Evolutionary conservation across 2,329 filamentous ascomycete species (phyloP).

Genomic region (Pezicula rhizophila): DNA sequence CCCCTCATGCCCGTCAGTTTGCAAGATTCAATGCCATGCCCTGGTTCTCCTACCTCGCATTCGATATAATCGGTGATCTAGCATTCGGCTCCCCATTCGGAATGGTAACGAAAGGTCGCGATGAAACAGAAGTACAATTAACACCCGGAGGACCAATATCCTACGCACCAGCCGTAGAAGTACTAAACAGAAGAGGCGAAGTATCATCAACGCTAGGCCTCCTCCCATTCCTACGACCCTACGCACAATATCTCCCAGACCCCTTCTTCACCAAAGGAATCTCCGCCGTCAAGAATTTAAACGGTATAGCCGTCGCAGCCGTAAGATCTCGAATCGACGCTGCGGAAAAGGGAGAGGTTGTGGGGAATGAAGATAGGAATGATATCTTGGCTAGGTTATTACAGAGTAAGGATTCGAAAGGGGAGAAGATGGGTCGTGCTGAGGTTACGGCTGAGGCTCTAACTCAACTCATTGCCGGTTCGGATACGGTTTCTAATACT

Average conservation of each 20-base stretch:
- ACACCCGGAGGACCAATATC: constrained; percentile 53
- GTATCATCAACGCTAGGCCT: constrained; percentile 74
- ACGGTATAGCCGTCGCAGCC: constrained; percentile 78
- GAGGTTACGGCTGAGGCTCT: constrained; percentile 82
- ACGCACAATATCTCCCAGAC: constrained; percentile 71
- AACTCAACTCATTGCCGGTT: constrained; percentile 76
- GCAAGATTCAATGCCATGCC: constrained; percentile 65
- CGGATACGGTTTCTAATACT: constrained; percentile 70
- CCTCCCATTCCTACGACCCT: constrained; percentile 67
- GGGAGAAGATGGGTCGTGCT: constrained; percentile 64
- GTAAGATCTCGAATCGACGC: constrained; percentile 67
- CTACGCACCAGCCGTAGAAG: constrained; percentile 73
- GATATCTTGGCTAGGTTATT: constrained; percentile 79
- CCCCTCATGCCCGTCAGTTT: constrained; percentile 22
- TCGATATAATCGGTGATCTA: constrained; percentile 43
- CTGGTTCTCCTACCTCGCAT: constrained; percentile 66
- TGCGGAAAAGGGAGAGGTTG: constrained; percentile 41
- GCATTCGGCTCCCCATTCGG: constrained; percentile 72
- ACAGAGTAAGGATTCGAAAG: constrained; percentile 75
- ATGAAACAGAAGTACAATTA: constrained; percentile 65
- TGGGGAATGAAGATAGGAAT: constrained; percentile 50
- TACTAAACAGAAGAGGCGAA: constrained; percentile 81
- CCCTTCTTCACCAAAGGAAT: constrained; percentile 71
- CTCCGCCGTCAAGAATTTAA: constrained; percentile 67
- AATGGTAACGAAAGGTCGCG: constrained; percentile 69